Percentiles rank a stretch among this genome's conserved stretches.
Evolutionary conservation across 352 stramenopile genomes (phyloP).

Genomic region (Globisporangium irregulare): DNA sequence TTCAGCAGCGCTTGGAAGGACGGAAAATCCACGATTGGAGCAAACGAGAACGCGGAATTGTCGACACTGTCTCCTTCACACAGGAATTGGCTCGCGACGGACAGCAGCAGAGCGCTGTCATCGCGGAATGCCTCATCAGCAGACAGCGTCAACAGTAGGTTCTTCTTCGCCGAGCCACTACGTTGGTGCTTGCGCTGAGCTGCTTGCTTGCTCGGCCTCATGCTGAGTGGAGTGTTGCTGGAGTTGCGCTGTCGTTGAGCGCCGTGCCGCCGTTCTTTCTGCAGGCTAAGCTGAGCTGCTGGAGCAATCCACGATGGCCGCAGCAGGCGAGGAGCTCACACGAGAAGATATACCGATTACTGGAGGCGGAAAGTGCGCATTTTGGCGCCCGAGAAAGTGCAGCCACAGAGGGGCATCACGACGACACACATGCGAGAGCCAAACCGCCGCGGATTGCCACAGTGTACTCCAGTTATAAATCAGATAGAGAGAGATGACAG

Average conservation of each 20-base stretch:
- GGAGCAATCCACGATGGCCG: background rate
- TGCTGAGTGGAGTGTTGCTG: background rate
- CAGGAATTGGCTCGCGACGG: conserved; percentile 1
- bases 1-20: conserved; percentile 11
- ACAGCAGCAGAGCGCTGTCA: conserved; percentile 14
- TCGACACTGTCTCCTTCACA: background rate
- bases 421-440: background rate
- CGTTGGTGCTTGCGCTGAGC: background rate
- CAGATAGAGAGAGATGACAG: too few relatives aligned
- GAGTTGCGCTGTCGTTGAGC: background rate
- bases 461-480: too few relatives aligned
- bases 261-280: background rate
- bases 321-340: background rate
- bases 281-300: background rate
- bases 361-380: background rate
- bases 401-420: background rate
- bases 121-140: background rate
- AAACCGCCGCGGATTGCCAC: too few relatives aligned
- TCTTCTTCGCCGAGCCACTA: too few relatives aligned
- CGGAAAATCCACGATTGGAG: conserved; percentile 1
- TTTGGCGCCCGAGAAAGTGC: background rate
- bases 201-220: background rate
- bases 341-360: background rate
- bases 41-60: too few relatives aligned
- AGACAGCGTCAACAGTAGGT: background rate